A percentile compares a stretch with the other conserved stretches of the same genome.
phyloP scores from a whole-genome alignment of 495 filamentous ascomycete genomes.

The Recurvomyces mirabilis region DNA sequence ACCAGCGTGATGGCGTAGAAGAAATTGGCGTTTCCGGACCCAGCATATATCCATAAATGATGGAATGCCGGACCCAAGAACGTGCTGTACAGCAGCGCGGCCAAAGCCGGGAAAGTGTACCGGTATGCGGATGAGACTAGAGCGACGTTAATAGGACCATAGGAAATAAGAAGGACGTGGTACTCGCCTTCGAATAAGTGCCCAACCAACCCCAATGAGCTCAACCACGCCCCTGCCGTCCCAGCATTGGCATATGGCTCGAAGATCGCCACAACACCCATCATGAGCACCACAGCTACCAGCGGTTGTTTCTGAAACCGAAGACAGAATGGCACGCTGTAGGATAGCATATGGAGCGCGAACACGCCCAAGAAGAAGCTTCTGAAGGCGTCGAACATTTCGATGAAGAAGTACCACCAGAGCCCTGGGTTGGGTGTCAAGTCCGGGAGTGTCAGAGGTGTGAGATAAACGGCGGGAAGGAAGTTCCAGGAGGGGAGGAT shows the following conservation, averaged over 20 bases:
- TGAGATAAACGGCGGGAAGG: constrained; percentile 76
- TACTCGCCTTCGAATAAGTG: constrained; percentile 81
- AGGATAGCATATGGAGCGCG: constrained; percentile 85
- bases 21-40: constrained; percentile 96
- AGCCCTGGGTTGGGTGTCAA: constrained; percentile 89
- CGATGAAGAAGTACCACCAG: constrained; percentile 99
- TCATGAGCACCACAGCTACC: constrained; percentile 66
- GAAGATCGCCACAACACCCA: constrained; percentile 85
- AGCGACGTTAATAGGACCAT: not conserved
- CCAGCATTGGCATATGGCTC: constrained; percentile 91
- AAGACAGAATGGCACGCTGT: constrained; percentile 72
- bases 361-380: constrained; percentile 96
- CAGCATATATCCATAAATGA: constrained; percentile 96
- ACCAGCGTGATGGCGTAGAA: constrained; percentile 98
- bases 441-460: constrained; percentile 82
- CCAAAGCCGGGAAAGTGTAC: constrained; percentile 76
- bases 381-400: constrained; percentile 98
- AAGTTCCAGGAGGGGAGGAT: constrained; percentile 77
- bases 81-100: constrained; percentile 72
- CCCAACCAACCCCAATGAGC: constrained; percentile 71
- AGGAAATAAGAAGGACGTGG: too few species aligned
- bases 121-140: constrained; percentile 42
- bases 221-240: constrained; percentile 74
- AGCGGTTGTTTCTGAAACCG: constrained; percentile 55
- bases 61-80: constrained; percentile 93